Percentiles rank a stretch among this genome's conserved stretches.
These are phyloP conservation scores for Flaveria linearis DNA, from an alignment of 129 eudicot genomes.

Conservation along the genomic window DNA sequence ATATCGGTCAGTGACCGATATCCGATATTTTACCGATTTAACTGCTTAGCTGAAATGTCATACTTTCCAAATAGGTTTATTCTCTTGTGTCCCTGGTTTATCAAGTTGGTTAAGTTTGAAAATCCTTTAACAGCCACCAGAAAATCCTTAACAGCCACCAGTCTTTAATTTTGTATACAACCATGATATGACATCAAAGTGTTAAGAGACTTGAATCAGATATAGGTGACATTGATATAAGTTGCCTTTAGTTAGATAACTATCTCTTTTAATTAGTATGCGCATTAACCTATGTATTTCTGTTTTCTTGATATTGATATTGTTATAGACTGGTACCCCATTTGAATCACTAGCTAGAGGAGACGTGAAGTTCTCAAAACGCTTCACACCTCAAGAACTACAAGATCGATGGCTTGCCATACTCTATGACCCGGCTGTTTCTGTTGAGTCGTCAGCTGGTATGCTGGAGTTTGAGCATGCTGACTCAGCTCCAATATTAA, in stretches of 20 bases:
- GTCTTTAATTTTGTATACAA: not conserved
- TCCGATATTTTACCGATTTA: too few relatives aligned
- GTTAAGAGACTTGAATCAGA: not conserved
- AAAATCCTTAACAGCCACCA: not conserved
- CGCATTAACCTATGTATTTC: not conserved
- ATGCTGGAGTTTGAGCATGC: conserved; percentile 52
- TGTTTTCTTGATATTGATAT: conserved; percentile 1
- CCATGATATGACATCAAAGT: not conserved
- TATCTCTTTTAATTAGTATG: not conserved
- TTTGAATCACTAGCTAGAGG: conserved; percentile 76
- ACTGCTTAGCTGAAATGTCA: conserved; percentile 8
- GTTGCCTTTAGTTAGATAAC: not conserved
- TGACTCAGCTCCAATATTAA: conserved; percentile 26
- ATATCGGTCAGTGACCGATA: too few relatives aligned
- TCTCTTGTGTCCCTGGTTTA: not conserved
- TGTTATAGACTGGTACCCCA: conserved; percentile 60
- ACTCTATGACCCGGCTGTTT: conserved; percentile 54
- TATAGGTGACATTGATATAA: not conserved
- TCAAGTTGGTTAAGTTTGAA: not conserved
- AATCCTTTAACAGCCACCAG: not conserved
- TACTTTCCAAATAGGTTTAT: conserved; percentile 27
- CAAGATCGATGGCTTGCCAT: conserved; percentile 70
- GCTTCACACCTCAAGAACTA: conserved; percentile 55
- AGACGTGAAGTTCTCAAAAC: conserved; percentile 62
- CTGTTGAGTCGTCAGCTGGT: conserved; percentile 50